Evolutionary conservation across 1,284 basidiomycete species (phyloP), one percentile per base, ranked within the genome.

Genomic region (Cutaneotrichosporon cutaneum): DNA sequence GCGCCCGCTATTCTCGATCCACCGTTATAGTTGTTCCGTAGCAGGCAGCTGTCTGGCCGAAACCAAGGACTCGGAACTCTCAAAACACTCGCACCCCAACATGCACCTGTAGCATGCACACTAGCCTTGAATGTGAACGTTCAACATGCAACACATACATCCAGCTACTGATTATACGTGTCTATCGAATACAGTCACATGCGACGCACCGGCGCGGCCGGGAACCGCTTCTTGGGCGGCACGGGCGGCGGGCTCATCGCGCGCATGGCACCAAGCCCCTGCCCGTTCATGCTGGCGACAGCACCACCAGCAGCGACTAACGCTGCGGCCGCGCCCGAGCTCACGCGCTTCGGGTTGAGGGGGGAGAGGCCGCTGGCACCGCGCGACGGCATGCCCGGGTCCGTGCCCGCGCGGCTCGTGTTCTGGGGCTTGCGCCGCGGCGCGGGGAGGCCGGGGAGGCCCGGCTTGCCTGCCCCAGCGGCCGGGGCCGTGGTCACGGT

Each of bases 231-330:
- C 39, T 44, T 33, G 18, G 39, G 22, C 30, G 30, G 26, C 14
- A 18, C 53, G 0, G 59, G 61, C 24, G 68, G 68, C 6, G 76
- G 76, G 51, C 71, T 74, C 45, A 69, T 67, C n/a, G 75, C 58
- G 8, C 74, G 65, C 47, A 71, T 67, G 4, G 65, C 63, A 2
- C 70, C 69, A 16, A 72, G 59, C 0, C 70, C 70, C 35, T 66
- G 59, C 73, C 67, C 64, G 30, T 77, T 77, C 74, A 79, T 77
- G 61, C 72, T 74, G 22, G 76, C 76, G 60, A 80, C 72, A 16
- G 77, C 74, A 14, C 78, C 72, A 39, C 74, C 68, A 33, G 72
- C 69, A 45, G 48, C 48, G 57, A 68, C 56, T 47, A 69, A 54
- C 27, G 68, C 69, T 30, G 71, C 59, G 18, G 64, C 58, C 4